Conservation (phyloP, 352 stramenopile species). For the Phytopythium cucurbitacearum region DNA sequence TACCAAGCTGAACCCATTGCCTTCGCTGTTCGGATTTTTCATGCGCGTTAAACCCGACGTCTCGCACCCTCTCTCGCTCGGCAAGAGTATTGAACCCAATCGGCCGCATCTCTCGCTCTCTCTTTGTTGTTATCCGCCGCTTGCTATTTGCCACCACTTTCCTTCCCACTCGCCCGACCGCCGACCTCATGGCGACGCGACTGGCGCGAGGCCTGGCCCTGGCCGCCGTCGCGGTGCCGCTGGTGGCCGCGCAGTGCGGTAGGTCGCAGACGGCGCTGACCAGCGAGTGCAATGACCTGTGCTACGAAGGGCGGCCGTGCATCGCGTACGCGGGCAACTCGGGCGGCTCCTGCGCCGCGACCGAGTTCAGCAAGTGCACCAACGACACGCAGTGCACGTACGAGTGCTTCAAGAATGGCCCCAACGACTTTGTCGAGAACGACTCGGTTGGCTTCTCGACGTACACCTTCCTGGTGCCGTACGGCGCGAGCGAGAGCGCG, state of each 20-base stretch:
- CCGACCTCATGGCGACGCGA: not conserved
- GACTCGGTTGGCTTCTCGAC: slow-evolving; percentile 38
- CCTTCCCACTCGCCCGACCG: not conserved
- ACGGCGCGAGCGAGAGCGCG: slow-evolving; percentile 34
- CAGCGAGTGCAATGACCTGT: slow-evolving; percentile 39
- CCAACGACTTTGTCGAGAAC: slow-evolving; percentile 34
- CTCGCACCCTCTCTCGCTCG: no score
- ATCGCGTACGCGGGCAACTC: slow-evolving; percentile 31
- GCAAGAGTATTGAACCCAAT: no score
- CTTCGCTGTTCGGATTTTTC: no score
- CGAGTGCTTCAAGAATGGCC: slow-evolving; percentile 51
- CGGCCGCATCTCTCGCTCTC: no score
- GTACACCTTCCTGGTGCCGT: slow-evolving; percentile 58
- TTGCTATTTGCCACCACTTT: not conserved
- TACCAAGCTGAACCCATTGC: no score
- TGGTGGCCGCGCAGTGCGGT: slow-evolving; percentile 10
- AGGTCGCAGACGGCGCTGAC: slow-evolving; percentile 43
- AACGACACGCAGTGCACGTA: slow-evolving; percentile 20
- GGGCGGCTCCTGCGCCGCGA: slow-evolving; percentile 8
- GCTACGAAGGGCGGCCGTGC: slow-evolving; percentile 49
- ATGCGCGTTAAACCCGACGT: no score
- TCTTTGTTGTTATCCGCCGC: no score
- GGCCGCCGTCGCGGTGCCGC: not conserved
- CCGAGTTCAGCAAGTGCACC: no score
- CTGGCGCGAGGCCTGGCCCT: not conserved